Evolutionary conservation across 768 basidiomycete species (phyloP), one percentile per base, ranked within the genome.

Genomic region (Pleurotus citrinopileatus): DNA sequence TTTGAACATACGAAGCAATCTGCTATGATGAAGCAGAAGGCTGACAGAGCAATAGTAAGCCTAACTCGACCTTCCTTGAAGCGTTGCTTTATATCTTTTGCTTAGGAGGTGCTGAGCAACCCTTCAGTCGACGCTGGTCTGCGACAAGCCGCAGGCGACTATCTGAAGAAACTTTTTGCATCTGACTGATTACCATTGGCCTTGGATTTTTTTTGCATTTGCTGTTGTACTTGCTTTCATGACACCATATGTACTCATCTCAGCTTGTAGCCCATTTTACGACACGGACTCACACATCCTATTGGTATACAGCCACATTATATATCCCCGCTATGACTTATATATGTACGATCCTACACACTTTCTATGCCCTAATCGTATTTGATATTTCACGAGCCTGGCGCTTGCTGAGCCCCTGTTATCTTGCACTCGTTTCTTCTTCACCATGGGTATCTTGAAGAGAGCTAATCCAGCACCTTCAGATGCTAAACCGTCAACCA

Each of bases 81-180:
- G 40, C 46, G 25, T 42, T 22, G 27, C n/a, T 23, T 25, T 36
- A 36, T 26, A 27, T 43, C 45, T 22, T 13, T 4, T 25, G 34
- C 47, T 9, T 46, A 80, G 73, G 85, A 87, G 48, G 57, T 91
- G 36, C 67, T 91, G 57, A 73, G 75, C 19, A 87, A 83, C 57
- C 76, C 78, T 4, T 71, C 69, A 32, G 74, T 82, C 6, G 86
- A 88, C 57, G 73, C 74, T n/a, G 73, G 75, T 9, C 74, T 89
- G 51, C 84, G 81, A 65, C 79, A 82, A 59, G 82, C 82, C 3
- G 87, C 87, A 2, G 77, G 82, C 38, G 87, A 89, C 46, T 90
- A 86, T 69, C 69, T 90, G 59, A 86, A 86, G 69, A 84, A 80
- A 62, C 69, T 88, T 25, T 84, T 89, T 57, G 64, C 70, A 26